Conservation (phyloP, 352 stramenopile species). For the Chloridella minuta region DNA sequence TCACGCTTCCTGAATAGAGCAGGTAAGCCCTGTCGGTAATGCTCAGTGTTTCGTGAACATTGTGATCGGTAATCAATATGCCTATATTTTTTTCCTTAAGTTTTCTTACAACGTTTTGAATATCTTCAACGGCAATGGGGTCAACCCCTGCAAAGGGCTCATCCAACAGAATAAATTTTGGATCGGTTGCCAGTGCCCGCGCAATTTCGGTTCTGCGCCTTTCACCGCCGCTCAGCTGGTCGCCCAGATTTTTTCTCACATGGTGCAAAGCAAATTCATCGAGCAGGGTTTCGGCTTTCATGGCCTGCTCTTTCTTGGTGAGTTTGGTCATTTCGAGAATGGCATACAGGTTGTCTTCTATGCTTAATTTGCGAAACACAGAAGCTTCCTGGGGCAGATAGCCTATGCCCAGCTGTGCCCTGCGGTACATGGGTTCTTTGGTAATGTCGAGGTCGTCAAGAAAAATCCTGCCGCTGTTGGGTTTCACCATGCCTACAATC, state of each 20-base stretch:
- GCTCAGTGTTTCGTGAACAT: not conserved
- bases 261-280: not conserved
- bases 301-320: not conserved
- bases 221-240: not conserved
- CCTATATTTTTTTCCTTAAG: not conserved
- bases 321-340: not conserved
- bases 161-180: not conserved
- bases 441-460: not conserved
- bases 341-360: constrained; percentile 1
- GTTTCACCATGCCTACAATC: not conserved
- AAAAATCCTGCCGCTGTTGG: not conserved
- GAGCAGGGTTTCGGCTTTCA: not conserved
- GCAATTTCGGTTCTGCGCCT: not conserved
- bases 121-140: not conserved
- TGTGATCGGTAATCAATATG: not conserved
- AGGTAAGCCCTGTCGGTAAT: not conserved
- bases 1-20: not conserved
- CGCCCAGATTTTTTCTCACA: not conserved
- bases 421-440: not conserved
- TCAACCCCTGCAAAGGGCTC: not conserved
- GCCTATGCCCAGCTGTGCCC: not conserved
- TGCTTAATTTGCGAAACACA: not conserved
- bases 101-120: not conserved
- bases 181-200: not conserved
- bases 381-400: not conserved